phyloP scores from a whole-genome alignment of 805 yeast genomes.

The Suhomyces kilbournensis region DNA sequence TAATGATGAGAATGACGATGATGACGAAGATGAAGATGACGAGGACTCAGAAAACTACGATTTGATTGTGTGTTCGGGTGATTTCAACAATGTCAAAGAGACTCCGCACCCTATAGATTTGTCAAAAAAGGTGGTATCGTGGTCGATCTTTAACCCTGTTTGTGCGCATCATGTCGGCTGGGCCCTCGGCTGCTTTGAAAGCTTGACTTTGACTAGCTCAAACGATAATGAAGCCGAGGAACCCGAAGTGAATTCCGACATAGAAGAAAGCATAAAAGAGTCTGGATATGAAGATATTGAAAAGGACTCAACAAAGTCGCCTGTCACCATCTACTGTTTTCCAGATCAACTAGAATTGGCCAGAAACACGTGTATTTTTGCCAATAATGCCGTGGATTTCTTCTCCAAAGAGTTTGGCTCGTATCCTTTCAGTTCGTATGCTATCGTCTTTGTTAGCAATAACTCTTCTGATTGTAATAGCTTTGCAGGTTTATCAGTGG shows the following conservation, averaged over 20 bases:
- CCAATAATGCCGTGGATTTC: conserved; percentile 77
- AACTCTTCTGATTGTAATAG: conserved; percentile 47
- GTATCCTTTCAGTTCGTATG: conserved; percentile 82
- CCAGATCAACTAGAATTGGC: conserved; percentile 58
- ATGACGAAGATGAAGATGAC: conserved; percentile 42
- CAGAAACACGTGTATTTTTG: conserved; percentile 69
- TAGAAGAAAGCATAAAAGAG: neutral
- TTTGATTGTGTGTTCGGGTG: conserved; percentile 67
- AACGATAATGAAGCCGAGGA: conserved; percentile 27
- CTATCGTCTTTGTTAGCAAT: conserved; percentile 70
- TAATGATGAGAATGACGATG: conserved; percentile 21
- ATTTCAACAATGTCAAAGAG: conserved; percentile 61
- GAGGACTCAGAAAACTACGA: conserved; percentile 50
- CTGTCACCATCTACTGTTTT: conserved; percentile 57
- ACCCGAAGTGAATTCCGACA: conserved; percentile 26
- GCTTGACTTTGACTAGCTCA: conserved; percentile 48
- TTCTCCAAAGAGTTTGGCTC: conserved; percentile 89
- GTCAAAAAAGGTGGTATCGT: conserved; percentile 70
- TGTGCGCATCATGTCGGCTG: conserved; percentile 95
- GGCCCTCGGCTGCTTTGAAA: conserved; percentile 86
- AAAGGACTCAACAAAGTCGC: conserved; percentile 27
- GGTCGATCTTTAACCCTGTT: conserved; percentile 75
- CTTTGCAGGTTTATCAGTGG: conserved; percentile 71
- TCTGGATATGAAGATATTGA: conserved; percentile 24
- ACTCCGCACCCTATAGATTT: conserved; percentile 72